These are phyloP conservation scores for Fusarium foetens DNA, from an alignment of 2,329 filamentous ascomycete species.

Conservation along the genomic window DNA sequence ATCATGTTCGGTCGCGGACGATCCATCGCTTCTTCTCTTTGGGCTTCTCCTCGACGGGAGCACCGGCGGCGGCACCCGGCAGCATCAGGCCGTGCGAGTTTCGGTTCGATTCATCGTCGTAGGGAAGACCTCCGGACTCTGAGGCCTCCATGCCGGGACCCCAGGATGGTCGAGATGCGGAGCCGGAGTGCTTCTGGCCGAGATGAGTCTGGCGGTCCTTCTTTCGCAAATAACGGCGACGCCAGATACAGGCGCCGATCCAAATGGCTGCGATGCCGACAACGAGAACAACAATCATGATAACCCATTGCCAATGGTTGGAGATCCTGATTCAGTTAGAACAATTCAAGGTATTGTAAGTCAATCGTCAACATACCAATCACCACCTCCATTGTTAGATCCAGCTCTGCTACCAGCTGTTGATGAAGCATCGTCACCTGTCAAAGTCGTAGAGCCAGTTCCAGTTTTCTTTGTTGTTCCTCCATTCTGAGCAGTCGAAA, in stretches of 20 bases:
- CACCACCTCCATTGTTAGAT: constrained; percentile 48
- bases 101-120: constrained; percentile 44
- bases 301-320: constrained; percentile 80
- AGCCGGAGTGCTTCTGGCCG: constrained; percentile 53
- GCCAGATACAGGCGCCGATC: constrained; percentile 75
- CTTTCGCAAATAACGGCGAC: constrained; percentile 77
- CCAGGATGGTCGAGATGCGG: constrained; percentile 51
- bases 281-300: constrained; percentile 80
- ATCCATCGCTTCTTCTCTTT: constrained; percentile 61
- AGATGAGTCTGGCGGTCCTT: constrained; percentile 63
- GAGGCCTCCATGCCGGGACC: constrained; percentile 46
- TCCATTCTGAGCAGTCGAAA: constrained; percentile 44
- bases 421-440: constrained; percentile 12
- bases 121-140: constrained; percentile 42
- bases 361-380: constrained; percentile 56
- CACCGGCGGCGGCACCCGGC: constrained; percentile 26
- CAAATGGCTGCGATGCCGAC: constrained; percentile 75
- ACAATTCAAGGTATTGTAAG: background rate
- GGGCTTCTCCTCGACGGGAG: constrained; percentile 40
- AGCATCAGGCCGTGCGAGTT: constrained; percentile 42
- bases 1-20: constrained; percentile 56
- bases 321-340: constrained; percentile 63
- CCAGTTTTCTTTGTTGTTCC: constrained; percentile 16
- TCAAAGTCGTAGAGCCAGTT: constrained; percentile 26
- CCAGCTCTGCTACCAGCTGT: constrained; percentile 18